These are phyloP conservation scores for Silene uniflora DNA, from an alignment of 148 eudicot genomes.

Conservation along the genomic window DNA sequence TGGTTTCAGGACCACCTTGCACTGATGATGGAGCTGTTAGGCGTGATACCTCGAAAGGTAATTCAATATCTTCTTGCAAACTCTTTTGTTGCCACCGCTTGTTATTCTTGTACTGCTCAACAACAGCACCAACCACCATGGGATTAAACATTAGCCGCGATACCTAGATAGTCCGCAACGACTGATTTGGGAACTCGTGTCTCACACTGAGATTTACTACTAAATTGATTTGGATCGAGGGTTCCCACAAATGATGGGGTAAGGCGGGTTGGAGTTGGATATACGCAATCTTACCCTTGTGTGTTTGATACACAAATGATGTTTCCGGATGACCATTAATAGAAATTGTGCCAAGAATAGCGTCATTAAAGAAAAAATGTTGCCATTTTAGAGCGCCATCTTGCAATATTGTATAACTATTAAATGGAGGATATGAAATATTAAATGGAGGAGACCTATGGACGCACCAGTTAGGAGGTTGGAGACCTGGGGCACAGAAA, in stretches of 20 bases:
- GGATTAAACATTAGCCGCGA: not conserved
- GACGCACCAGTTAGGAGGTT: no score
- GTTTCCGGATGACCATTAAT: not conserved
- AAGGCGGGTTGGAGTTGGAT: no score
- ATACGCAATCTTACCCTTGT: no score
- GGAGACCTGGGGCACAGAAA: no score
- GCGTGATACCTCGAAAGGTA: conserved; percentile 96
- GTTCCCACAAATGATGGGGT: not conserved
- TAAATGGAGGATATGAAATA: not conserved
- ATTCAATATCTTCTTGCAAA: conserved; percentile 9
- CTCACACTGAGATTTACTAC: not conserved
- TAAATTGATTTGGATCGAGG: not conserved
- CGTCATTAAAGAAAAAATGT: not conserved
- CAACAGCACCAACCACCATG: not conserved
- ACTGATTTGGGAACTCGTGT: not conserved
- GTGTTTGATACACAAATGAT: not conserved
- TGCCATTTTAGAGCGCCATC: not conserved
- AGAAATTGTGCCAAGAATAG: no score
- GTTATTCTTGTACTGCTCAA: not conserved
- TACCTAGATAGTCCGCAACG: not conserved
- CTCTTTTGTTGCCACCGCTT: not conserved
- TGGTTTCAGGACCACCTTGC: conserved; percentile 82
- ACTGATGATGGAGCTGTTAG: conserved; percentile 95
- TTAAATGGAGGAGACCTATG: no score
- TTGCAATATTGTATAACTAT: not conserved